Percentiles rank a stretch among this genome's conserved stretches.
Evolutionary conservation across 306 rosid species (phyloP).

Genomic region (Casuarina glauca): DNA sequence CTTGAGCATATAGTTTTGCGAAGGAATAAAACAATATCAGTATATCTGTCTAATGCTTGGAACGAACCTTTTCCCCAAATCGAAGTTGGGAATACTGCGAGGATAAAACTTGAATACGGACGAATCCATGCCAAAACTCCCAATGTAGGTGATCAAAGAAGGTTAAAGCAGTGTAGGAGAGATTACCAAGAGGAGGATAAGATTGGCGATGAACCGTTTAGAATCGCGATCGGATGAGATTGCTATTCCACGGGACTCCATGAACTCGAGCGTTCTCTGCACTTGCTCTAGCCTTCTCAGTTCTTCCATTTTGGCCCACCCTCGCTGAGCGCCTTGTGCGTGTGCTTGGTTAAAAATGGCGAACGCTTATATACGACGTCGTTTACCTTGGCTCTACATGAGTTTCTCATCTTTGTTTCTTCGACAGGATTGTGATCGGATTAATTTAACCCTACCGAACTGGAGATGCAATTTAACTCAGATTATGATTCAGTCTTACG

Average conservation of each 20-base stretch:
- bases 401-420: too few species aligned
- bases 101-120: neutral
- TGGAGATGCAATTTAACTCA: too few species aligned
- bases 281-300: constrained; percentile 58
- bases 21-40: neutral
- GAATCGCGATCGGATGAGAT: constrained; percentile 25
- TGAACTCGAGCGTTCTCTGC: constrained; percentile 42
- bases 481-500: too few species aligned
- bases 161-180: neutral
- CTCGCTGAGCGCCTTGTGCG: neutral
- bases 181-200: constrained; percentile 52
- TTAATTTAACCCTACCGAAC: too few species aligned
- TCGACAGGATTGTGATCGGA: too few species aligned
- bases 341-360: neutral
- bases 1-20: constrained; percentile 22
- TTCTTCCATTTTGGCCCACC: constrained; percentile 42
- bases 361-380: neutral
- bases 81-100: neutral
- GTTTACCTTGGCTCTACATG: too few species aligned
- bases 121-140: neutral
- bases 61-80: neutral
- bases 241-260: constrained; percentile 41
- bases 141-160: constrained; percentile 1
- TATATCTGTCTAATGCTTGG: neutral
- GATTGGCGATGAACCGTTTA: constrained; percentile 55